Conservation (phyloP, 495 filamentous ascomycete species). For the Tuber borchii region DNA sequence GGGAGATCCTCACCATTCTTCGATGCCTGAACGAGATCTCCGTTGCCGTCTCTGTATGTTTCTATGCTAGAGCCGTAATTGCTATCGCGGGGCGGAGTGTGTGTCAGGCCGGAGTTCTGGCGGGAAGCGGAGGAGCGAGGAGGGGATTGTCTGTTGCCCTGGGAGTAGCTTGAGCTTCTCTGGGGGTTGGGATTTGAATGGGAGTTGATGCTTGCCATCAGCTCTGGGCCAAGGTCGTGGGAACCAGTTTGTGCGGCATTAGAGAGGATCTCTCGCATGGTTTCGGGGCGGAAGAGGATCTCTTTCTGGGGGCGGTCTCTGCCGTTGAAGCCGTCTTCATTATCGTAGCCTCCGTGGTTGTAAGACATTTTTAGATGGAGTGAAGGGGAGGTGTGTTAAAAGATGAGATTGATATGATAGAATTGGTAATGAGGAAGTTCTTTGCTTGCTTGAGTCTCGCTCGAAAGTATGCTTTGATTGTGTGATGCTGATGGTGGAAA, state of each 20-base stretch:
- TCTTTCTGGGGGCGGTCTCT: neutral
- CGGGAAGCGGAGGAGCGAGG: neutral
- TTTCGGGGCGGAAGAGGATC: neutral
- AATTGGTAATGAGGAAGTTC: neutral
- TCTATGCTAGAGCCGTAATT: neutral
- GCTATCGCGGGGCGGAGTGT: neutral
- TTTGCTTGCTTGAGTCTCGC: conserved; percentile 1
- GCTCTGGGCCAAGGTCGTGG: neutral
- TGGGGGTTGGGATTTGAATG: neutral
- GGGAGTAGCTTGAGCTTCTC: neutral
- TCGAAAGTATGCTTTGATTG: conserved; percentile 2
- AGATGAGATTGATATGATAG: neutral
- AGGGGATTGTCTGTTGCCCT: neutral
- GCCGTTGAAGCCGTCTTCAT: neutral
- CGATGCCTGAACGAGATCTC: neutral
- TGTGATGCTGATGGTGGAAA: neutral
- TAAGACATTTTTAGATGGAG: conserved; percentile 2
- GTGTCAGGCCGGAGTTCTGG: neutral
- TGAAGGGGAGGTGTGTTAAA: neutral
- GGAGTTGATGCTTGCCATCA: neutral
- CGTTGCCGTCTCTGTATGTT: neutral
- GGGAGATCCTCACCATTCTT: neutral
- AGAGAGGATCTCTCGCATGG: neutral
- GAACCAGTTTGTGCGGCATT: neutral
- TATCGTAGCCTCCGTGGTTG: neutral